phyloP scores from a whole-genome alignment of 2,329 filamentous ascomycete genomes.

The Diaporthe citrichinensis region DNA sequence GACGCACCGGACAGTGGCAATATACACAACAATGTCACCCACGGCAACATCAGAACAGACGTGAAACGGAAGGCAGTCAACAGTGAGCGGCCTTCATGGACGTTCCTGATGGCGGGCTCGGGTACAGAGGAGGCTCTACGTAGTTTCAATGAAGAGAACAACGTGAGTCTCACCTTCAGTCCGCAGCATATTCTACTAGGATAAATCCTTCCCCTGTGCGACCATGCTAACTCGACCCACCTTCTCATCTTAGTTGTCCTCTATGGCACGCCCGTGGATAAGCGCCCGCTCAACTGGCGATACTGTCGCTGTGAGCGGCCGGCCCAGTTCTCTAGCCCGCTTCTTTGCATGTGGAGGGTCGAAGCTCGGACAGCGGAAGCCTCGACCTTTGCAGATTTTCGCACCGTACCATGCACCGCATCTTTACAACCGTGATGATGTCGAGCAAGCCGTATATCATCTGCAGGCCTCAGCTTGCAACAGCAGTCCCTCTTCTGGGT shows the following conservation, averaged over 20 bases:
- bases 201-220: accelerated
- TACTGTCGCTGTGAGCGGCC: background rate
- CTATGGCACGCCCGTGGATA: background rate
- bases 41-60: too few relatives aligned
- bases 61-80: accelerated
- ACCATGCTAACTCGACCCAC: background rate
- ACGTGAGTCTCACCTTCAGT: background rate
- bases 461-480: background rate
- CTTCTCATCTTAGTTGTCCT: background rate
- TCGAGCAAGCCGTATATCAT: background rate
- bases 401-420: slow-evolving; percentile 9
- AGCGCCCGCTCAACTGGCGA: background rate
- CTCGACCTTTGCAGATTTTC: background rate
- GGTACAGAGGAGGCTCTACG: background rate
- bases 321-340: background rate
- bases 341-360: background rate
- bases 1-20: background rate
- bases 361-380: background rate
- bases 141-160: background rate
- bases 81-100: background rate
- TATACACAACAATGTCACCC: too few relatives aligned
- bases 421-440: background rate
- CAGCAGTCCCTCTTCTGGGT: background rate
- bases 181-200: background rate
- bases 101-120: background rate